Evolutionary conservation across 2,329 filamentous ascomycete species (phyloP), one percentile per base, ranked within the genome.

Genomic region (Phyllosticta citriasiana): DNA sequence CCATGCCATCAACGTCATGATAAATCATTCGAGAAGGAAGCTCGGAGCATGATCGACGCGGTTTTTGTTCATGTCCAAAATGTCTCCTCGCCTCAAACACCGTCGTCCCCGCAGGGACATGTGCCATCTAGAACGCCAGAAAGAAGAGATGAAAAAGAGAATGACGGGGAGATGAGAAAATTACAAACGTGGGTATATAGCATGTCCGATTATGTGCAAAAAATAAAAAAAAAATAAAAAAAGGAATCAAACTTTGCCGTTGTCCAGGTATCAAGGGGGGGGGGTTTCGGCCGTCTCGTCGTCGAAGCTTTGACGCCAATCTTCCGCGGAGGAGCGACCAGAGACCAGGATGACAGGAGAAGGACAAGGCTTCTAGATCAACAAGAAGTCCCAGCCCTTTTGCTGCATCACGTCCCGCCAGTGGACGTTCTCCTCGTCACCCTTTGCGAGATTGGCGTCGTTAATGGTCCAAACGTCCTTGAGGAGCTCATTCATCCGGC

Each of bases 341-440:
- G 65, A 72, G 71, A 72, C 68, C 67, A 68, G 67, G 72, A 74
- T 73, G 72, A 68, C 63, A 24, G 24, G 16, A 26, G n/a, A n/a
- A 12, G 9, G 27, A 52, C 26, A 16, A 27, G 61, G 53, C 60
- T 61, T 65, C 70, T 73, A 96, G 77, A 97, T 92, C 74, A 97
- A 84, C 74, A 97, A 81, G 78, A 91, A 94, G 73, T 96, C 90
- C 92, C 91, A 96, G 68, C 85, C 85, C 79, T 93, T 94, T 78
- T 87, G 84, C 77, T 84, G 85, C 91, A 97, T 96, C 72, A 93
- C 84, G 77, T 96, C 89, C 78, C 93, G 83, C 93, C 93, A 97
- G 85, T 92, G 91, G 76, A 96, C 84, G 78, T 88, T 87, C 71
- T 84, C 86, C 67, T 70, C 74, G 66, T 74, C 74, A 67, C 76